These are phyloP conservation scores for Athelia sp. DNA, from an alignment of 1,284 basidiomycete species.

Conservation along the genomic window DNA sequence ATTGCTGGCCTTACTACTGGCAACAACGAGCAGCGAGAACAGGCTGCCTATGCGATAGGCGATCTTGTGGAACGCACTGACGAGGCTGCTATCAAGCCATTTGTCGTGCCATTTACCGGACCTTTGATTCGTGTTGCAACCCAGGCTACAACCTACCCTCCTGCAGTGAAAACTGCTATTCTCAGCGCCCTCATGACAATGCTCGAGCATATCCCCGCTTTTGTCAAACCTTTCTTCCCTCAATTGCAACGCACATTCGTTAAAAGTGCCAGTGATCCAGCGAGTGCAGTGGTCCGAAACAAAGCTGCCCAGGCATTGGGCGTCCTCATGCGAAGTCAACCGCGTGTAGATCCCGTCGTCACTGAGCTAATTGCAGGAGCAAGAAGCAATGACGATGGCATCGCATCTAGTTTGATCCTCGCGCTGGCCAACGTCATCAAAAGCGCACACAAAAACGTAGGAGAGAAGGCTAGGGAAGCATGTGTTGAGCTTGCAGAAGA, in stretches of 20 bases:
- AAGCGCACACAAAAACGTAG: slow-evolving; percentile 72
- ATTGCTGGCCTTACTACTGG: slow-evolving; percentile 83
- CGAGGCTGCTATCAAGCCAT: slow-evolving; percentile 89
- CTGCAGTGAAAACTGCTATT: slow-evolving; percentile 88
- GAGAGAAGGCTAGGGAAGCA: slow-evolving; percentile 67
- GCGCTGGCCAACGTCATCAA: slow-evolving; percentile 78
- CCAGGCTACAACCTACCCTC: slow-evolving; percentile 82
- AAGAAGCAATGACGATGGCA: slow-evolving; percentile 64
- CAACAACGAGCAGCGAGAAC: slow-evolving; percentile 83
- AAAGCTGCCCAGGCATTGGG: slow-evolving; percentile 85
- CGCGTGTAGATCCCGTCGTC: slow-evolving; percentile 81
- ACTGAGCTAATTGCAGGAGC: slow-evolving; percentile 81
- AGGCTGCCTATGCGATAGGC: slow-evolving; percentile 92
- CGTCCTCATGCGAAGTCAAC: slow-evolving; percentile 88
- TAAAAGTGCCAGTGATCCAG: slow-evolving; percentile 84
- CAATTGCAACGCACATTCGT: slow-evolving; percentile 96
- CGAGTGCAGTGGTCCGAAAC: slow-evolving; percentile 76
- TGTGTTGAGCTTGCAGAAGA: slow-evolving; percentile 77
- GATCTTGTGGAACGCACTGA: slow-evolving; percentile 92
- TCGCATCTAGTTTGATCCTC: slow-evolving; percentile 70
- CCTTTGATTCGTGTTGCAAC: slow-evolving; percentile 94
- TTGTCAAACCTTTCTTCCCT: slow-evolving; percentile 98
- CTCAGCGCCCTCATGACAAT: slow-evolving; percentile 79
- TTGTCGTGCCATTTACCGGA: slow-evolving; percentile 94
- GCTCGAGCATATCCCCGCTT: slow-evolving; percentile 78